Percentiles rank a stretch among this genome's conserved stretches.
phyloP scores from a whole-genome alignment of 202 grass and related monocot species.

The Saccharum hybrid region DNA sequence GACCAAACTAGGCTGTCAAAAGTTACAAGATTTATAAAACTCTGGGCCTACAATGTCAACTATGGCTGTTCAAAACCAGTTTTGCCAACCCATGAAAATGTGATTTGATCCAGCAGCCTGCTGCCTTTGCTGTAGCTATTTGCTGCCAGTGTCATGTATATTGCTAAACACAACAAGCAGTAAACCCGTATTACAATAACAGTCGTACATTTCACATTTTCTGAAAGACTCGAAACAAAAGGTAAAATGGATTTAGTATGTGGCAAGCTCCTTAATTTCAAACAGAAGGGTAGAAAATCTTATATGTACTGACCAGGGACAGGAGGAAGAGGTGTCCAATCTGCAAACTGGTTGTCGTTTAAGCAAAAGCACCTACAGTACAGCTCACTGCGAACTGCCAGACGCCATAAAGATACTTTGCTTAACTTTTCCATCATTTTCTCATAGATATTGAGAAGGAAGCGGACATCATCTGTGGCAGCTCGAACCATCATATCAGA shows the following conservation, averaged over 20 bases:
- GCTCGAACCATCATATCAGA: conserved; percentile 90
- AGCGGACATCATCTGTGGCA: conserved; percentile 91
- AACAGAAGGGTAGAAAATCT: conserved; percentile 10
- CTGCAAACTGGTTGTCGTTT: conserved; percentile 69
- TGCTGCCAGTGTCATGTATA: background rate
- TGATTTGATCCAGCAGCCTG: conserved; percentile 22
- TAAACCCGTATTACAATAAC: conserved; percentile 28
- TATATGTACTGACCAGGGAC: conserved; percentile 62
- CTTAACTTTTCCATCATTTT: conserved; percentile 90
- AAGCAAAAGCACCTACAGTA: conserved; percentile 94
- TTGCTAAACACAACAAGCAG: conserved; percentile 5
- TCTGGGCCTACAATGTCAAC: conserved; percentile 10
- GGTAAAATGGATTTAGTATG: conserved; percentile 24
- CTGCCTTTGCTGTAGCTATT: background rate
- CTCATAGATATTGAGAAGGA: conserved; percentile 80
- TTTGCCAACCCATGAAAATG: conserved; percentile 1
- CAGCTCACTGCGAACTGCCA: conserved; percentile 71
- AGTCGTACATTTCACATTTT: conserved; percentile 37
- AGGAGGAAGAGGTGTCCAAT: conserved; percentile 84
- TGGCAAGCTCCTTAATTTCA: conserved; percentile 20
- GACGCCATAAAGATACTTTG: conserved; percentile 67
- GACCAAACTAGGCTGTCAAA: background rate
- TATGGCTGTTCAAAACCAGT: background rate
- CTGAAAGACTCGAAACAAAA: conserved; percentile 21
- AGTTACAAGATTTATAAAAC: background rate